Percentiles rank a stretch among this genome's conserved stretches.
These are phyloP conservation scores for Ceratopteris richardii DNA, from an alignment of 75 land plant species.

Conservation along the genomic window DNA sequence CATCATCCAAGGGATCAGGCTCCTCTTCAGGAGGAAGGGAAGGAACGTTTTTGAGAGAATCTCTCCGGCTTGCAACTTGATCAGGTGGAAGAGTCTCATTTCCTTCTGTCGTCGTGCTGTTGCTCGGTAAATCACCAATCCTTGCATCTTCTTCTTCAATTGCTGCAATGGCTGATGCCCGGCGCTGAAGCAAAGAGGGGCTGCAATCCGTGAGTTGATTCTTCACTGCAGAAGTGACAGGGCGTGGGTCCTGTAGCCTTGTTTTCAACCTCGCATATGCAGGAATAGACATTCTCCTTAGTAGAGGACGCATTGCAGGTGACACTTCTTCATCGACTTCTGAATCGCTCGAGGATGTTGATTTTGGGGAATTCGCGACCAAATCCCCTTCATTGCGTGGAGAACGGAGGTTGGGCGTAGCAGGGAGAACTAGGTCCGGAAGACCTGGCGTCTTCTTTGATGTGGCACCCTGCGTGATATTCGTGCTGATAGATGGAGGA, in stretches of 20 bases:
- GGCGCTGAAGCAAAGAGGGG: conserved; percentile 2
- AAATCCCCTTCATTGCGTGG: neutral
- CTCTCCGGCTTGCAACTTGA: neutral
- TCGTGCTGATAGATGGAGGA: too few species aligned
- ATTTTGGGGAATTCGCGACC: neutral
- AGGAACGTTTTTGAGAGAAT: too few species aligned
- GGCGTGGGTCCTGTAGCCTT: conserved; percentile 26
- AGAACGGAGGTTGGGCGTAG: neutral
- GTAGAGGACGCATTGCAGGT: neutral
- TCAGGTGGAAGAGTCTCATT: neutral
- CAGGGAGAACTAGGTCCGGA: neutral
- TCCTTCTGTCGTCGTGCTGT: neutral
- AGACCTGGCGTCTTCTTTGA: conserved; percentile 2
- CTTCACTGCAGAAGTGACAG: conserved; percentile 13
- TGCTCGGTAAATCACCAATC: neutral
- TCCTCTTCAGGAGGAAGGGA: conserved; percentile 5
- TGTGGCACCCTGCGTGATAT: neutral
- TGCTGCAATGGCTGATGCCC: conserved; percentile 1
- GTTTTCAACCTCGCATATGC: conserved; percentile 4
- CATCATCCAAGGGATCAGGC: conserved; percentile 24
- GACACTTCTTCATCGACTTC: neutral
- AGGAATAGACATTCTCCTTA: neutral
- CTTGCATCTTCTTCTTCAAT: neutral
- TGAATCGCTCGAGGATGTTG: neutral
- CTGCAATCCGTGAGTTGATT: conserved; percentile 11